Conservation (phyloP, 164 flowering plant genomes). For the Nymphaea colorata region DNA sequence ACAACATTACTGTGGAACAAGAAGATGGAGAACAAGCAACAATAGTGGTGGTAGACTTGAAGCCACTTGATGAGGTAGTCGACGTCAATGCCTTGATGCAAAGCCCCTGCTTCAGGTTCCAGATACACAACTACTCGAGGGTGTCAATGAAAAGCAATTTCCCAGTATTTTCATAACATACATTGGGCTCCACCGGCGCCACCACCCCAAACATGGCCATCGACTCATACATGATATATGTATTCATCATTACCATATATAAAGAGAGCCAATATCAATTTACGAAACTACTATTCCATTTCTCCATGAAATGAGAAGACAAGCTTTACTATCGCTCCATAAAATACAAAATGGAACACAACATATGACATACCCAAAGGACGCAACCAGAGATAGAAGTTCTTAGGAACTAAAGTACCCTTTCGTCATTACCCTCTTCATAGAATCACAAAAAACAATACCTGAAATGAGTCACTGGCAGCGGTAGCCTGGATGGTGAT, state of each 20-base stretch:
- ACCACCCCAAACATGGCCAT: constrained; percentile 77
- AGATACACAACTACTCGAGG: constrained; percentile 65
- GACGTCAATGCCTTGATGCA: constrained; percentile 67
- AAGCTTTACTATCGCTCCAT: too few relatives aligned
- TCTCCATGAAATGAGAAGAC: too few relatives aligned
- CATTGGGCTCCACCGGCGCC: constrained; percentile 57
- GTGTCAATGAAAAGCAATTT: constrained; percentile 71
- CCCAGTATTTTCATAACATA: constrained; percentile 71
- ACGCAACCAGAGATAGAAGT: too few relatives aligned
- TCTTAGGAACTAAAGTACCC: too few relatives aligned
- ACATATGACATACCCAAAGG: too few relatives aligned
- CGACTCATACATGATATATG: constrained; percentile 83
- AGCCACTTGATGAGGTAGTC: constrained; percentile 33
- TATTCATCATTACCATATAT: constrained; percentile 99
- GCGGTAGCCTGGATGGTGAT: too few relatives aligned
- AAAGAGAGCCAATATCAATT: too few relatives aligned
- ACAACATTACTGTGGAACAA: constrained; percentile 24
- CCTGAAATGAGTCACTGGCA: too few relatives aligned
- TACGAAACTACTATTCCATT: too few relatives aligned
- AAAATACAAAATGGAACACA: too few relatives aligned
- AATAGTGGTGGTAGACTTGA: constrained; percentile 60
- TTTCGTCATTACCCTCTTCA: too few relatives aligned
- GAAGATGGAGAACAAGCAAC: constrained; percentile 56
- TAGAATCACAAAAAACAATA: too few relatives aligned
- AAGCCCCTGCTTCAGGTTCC: constrained; percentile 83